Evolutionary conservation across 2,329 filamentous ascomycete genomes (phyloP), one percentile per base, ranked within the genome.

Genomic region (Bipolaris bicolor): DNA sequence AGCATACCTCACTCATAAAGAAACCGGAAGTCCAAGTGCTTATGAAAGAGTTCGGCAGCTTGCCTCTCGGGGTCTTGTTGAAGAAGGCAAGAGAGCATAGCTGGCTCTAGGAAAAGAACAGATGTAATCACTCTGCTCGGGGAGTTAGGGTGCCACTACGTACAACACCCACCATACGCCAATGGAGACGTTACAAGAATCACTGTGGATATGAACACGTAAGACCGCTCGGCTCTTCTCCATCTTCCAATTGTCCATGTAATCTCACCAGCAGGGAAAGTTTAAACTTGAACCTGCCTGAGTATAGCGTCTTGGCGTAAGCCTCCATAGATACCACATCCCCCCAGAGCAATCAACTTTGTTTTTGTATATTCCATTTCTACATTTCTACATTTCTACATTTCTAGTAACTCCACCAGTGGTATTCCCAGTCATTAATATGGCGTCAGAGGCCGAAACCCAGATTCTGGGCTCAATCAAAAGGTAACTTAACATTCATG

Each of bases 1-100:
- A 60, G 43, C 67, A 73, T 39, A 54, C 64, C 24, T 18, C n/a
- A 1, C 34, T 63, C 0, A 18, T 65, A 6, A 55, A 50, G 0
- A 58, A 65, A 13, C 50, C 58, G 2, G 57, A 52, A 9, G 41
- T 63, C 0, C 40, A 58, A 20, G 47, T 29, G 0, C 13, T 66
- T 2, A 34, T 68, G n/a, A 45, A 7, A 0, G 52, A 61, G 39
- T 60, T 55, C 7, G 50, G 55, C 10, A 50, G 53, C 1, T 47
- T 63, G 9, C 36, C 60, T 7, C 29, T 57, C 7, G 49, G 24
- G 13, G 3, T 62, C 7, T 37, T 62, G 5, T 50, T 52, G 26
- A 45, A 29, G 37, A 43, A 41, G 37, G 41, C 41, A 16, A 29
- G 45, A 10, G 22, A 20, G 1, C 3, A 13, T 39, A 1, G 13